Base-by-base conservation (phyloP, 1,284 basidiomycete species). In the Fistulinella cinereoalba region DNA sequence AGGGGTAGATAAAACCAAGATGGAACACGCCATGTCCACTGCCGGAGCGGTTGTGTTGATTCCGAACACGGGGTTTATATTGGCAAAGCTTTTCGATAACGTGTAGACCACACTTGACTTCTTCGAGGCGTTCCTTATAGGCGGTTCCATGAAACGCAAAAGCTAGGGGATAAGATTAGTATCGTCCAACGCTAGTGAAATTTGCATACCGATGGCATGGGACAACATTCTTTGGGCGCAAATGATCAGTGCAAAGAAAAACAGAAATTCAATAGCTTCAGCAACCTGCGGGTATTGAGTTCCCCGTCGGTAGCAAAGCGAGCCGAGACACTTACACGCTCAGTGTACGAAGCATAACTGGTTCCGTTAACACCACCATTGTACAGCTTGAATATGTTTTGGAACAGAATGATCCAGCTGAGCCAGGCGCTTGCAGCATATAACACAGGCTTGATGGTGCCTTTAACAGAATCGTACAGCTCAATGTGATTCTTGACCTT, bases 71-170 rank as follows among this genome's bases (percentile, higher is more conserved):
- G n/a, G 88, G 88, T 31, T 79, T 79, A 65, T 86, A 85, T 49
- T 78, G 70, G 33, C 85, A 79, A 27, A 92, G 75, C 54, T 75
- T 75, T 65, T 92, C 88, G 47, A 92, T 77, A 28, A 80, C 79
- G 18, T 65, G 64, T 21, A 90, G 74, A 3, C 81, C 71, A 41
- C 73, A 67, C 38, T 72, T 69, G 3, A 88, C 73, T 18, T 72
- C 68, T 10, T 80, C 75, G 13, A 89, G 71, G 43, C 88, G 85
- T 29, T 92, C 88, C 51, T 77, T 77, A 60, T 83, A 92, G 12
- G 88, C 88, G 8, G 79, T 83, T 37, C 73, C 76, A 61, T 92
- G 88, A 68, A 92, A 92, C 21, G 76, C 72, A 55, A 84, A 84
- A 0, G 85, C 84, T 75, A 28, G 11, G 23, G 3, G 34, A 22